Evolutionary conservation across 352 stramenopile species (phyloP), one percentile per base, ranked within the genome.

Genomic region (Globisporangium carolinianum): DNA sequence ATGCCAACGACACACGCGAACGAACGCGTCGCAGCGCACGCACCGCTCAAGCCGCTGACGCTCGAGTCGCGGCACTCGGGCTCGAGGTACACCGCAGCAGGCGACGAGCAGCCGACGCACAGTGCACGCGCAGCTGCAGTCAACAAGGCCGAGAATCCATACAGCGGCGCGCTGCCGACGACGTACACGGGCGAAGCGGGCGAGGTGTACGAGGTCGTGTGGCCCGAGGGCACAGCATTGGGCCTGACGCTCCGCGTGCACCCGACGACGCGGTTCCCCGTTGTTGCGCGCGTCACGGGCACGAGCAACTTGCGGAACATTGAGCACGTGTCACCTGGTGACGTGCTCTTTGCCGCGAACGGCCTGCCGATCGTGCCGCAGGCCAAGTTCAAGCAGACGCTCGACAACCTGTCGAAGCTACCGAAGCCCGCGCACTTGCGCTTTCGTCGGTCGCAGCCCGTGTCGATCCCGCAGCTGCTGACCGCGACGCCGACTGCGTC

Each of bases 291-390:
- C 36, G 80, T 90, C 52, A 88, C 80, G 0, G 80, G 80, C 38
- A 87, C 76, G 15, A 88, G 77, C 67, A 87, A 90, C 55, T 62
- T 87, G 48, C 83, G 78, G 57, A 90, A 90, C 56, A 87, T 87
- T 38, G 79, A 88, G 66, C 77, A 85, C 57, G 78, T 90, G 24
- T 71, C 76, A 4, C 73, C 79, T 11, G 80, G 80, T 12, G 80
- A 90, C 48, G 74, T 90, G 37, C 58, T 90, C 7, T 87, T 85
- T 53, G 77, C 78, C 1, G 80, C 80, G 12, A 90, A 90, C 63
- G 77, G 82, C 38, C 79, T 86, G 69, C 76, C 72, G 55, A 86
- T 90, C 64, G 63, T 86, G 5, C 80, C 80, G 8, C 80, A 90
- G 60, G 57, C 77, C 4, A 90, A 90, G 62, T 87, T 90, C 58